Base-by-base conservation (phyloP, 805 yeast species). In the Myxozyma melibiosi region DNA sequence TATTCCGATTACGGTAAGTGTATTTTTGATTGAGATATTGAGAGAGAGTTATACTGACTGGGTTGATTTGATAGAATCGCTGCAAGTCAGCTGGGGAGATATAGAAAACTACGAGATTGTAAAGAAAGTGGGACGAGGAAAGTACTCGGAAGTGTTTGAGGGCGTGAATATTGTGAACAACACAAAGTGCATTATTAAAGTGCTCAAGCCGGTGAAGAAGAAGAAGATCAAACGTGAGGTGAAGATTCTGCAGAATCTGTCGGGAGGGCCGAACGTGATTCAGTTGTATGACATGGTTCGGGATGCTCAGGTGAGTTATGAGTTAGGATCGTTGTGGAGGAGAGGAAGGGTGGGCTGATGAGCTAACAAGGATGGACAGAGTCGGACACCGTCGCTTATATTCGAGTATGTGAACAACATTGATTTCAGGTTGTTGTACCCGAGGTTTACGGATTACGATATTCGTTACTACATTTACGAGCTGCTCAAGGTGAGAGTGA, bases 141-240 rank as follows among this genome's bases (percentile, higher is more conserved):
- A 89, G 75, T 91, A 90, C 73, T 86, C 95, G n/a, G 97, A 91
- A 72, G 97, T 91, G 30, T 91, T 91, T 70, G 86, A 84, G 70
- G 97, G 96, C 28, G 79, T 85, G 42, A 85, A 88, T 68, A 76
- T 88, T 48, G 77, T 81, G 53, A 81, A 81, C 62, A 84, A 82
- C 52, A 79, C 77, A 55, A 77, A 78, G 42, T 86, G 94, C 67
- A 92, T 91, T 40, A 88, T 91, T 64, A 91, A 91, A 71, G 95
- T 90, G 65, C 77, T 91, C 67, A 91, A 91, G 72, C 97, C 97
- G 8, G 96, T 91, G 24, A 91, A 90, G 73, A 81, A 87, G 76
- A 91, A 91, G 79, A 91, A 91, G 73, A 90, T 91, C 57, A 86
- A 84, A 72, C 79, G 97, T 62, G 97, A 91, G 71, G 88, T 91